These are phyloP conservation scores for Paecilomyces variotii DNA, from an alignment of 2,329 filamentous ascomycete species.

Conservation along the genomic window DNA sequence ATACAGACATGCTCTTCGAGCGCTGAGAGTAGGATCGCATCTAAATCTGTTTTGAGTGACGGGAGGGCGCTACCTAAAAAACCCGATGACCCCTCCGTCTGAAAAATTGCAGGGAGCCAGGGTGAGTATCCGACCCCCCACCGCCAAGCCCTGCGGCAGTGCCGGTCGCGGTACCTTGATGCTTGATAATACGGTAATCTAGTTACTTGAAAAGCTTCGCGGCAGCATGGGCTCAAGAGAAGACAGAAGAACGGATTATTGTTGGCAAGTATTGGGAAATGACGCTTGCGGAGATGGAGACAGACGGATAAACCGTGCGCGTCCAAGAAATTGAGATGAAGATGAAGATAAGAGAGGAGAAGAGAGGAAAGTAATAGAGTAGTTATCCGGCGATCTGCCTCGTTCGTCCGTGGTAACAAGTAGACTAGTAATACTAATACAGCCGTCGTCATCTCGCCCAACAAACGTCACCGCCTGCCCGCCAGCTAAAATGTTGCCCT, in stretches of 20 bases:
- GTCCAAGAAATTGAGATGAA: neutral
- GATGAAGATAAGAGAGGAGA: neutral
- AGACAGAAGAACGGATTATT: neutral
- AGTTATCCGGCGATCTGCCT: neutral
- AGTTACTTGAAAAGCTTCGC: neutral
- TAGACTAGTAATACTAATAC: neutral
- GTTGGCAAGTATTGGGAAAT: neutral
- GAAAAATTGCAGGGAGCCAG: neutral
- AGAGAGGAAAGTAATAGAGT: neutral
- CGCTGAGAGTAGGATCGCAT: neutral
- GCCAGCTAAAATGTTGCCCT: neutral
- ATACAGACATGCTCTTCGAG: neutral
- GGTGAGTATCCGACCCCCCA: conserved; percentile 1
- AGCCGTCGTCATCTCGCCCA: neutral
- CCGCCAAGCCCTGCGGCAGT: conserved; percentile 14
- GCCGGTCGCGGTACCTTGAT: conserved; percentile 9
- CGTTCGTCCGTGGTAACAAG: neutral
- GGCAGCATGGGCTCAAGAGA: neutral
- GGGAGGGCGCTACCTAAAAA: too few relatives aligned
- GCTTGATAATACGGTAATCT: neutral
- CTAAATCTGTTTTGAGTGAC: neutral
- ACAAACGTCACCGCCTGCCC: neutral
- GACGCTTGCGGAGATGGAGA: neutral
- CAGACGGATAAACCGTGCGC: neutral
- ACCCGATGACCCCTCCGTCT: neutral